Evolutionary conservation across 148 eudicot species (phyloP), one percentile per base, ranked within the genome.

Genomic region (Rhododendron ovatum): DNA sequence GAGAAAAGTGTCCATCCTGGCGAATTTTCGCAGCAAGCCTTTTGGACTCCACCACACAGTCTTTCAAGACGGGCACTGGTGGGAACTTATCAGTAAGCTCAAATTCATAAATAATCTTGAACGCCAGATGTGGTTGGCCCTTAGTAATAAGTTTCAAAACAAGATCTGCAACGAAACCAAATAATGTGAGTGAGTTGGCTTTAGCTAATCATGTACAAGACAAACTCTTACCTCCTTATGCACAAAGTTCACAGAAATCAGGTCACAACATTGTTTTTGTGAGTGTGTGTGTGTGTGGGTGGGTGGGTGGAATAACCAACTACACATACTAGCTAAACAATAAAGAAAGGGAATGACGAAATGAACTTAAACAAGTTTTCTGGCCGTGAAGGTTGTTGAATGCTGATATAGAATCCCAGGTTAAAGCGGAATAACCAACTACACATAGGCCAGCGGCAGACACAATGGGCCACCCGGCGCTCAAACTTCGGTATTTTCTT

Each of bases 11-110:
- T 80, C 88, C 86, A 79, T 61, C 86, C 77, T 83, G 85, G 43
- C 76, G 79, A 82, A 78, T 41, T 80, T 89, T 81, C 33, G 81
- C 69, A 85, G 82, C 88, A 26, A 61, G 47, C 80, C 86, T 61
- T 77, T 85, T 87, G 71, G 89, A 83, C 28, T 86, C 87, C 65
- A 78, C 51, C 82, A 88, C 82, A 75, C 85, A 87, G 59, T 88
- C 87, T 65, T 89, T 86, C 50, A 90, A 82, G 47, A 92, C 61
- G n/a, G 87, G 82, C 13, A 89, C 90, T 30, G 92, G 92, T 22
- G 90, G 89, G 83, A 88, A 92, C 86, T 88, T 86, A 33, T 89
- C 87, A 50, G 88, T 47, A 83, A 89, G 88, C 85, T 83, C 87
- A 78, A 89, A 86, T 63, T 89, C 88, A 75, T 61, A 84, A 20